Base-by-base conservation (phyloP, 768 basidiomycete genomes). In the Glaciozyma martinii region DNA sequence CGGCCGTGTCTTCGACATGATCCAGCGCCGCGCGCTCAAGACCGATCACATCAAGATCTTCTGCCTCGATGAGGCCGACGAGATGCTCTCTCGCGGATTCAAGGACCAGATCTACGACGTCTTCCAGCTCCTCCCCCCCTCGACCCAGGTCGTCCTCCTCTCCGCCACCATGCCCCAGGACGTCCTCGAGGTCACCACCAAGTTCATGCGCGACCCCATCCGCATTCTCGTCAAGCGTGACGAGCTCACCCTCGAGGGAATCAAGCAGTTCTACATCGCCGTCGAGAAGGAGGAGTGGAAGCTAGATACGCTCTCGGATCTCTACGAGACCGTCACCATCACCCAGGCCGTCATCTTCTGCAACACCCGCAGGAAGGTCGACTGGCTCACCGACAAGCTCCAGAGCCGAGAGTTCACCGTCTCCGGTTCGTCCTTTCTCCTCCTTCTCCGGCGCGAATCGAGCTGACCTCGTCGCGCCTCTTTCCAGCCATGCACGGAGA, bases 241-340 rank as follows among this genome's bases (percentile, higher is more conserved):
- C 76, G 94, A 99, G 79, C 78, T 98, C 77, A 98, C 94, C 33
- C 86, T 99, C 61, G 94, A 99, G 78, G 94, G 74, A n/a, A 74
- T 74, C 72, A 74, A 74, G 63, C 73, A 74, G 58, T 74, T 74
- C 72, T 98, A 92, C 80, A 93, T 98, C 74, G 94, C 94, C 58
- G 94, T 98, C 66, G 94, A 98, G 80, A 97, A 97, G 82, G 94
- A 97, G 80, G 94, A 97, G 73, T 99, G 93, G 94, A 98, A 98
- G 79, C 81, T 97, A 66, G 94, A 99, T 80, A 99, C 94, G 53
- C 86, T 99, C 46, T 97, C 90, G 80, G 94, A 99, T 82, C 83
- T 99, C 58, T 95, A 93, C 81, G 92, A 94, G 81, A 97, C 93
- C 59, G 89, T 98, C 67, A 97, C 94, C 74, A 97, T 99, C 80